Conservation (phyloP, 2,329 filamentous ascomycete species). For the Trichoderma koningiopsis region DNA sequence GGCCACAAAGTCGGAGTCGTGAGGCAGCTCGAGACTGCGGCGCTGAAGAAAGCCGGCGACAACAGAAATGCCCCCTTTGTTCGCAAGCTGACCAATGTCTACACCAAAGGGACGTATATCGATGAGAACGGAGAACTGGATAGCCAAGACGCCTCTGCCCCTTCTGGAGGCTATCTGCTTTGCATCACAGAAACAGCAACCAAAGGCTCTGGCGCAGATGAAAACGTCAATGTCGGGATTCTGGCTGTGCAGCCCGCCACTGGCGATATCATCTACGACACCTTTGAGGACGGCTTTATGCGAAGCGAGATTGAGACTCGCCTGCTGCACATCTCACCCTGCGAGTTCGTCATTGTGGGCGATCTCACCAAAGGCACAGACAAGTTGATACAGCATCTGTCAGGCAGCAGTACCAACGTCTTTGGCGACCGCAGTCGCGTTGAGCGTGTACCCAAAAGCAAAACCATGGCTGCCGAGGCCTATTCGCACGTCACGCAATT, state of each 20-base stretch:
- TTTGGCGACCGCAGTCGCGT: conserved; percentile 89
- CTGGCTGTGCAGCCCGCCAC: conserved; percentile 94
- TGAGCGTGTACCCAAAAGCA: conserved; percentile 73
- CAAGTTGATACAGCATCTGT: conserved; percentile 87
- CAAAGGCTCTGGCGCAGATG: conserved; percentile 80
- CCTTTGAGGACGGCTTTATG: conserved; percentile 98
- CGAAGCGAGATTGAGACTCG: conserved; percentile 92
- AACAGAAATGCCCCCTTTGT: conserved; percentile 92
- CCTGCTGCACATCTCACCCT: conserved; percentile 92
- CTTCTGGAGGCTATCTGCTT: conserved; percentile 81
- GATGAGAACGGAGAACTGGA: conserved; percentile 87
- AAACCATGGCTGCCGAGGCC: conserved; percentile 80
- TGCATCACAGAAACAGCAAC: conserved; percentile 86
- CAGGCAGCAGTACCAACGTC: conserved; percentile 84
- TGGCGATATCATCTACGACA: conserved; percentile 93
- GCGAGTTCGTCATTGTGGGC: conserved; percentile 91
- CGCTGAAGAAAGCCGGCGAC: conserved; percentile 90
- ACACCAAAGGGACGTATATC: conserved; percentile 97
- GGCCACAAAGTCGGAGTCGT: conserved; percentile 97
- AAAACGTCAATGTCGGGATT: conserved; percentile 89
- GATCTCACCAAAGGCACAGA: conserved; percentile 88
- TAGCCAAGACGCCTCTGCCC: conserved; percentile 45
- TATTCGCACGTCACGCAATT: conserved; percentile 90
- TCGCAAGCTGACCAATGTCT: conserved; percentile 90
- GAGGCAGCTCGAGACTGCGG: conserved; percentile 90